Percentiles rank a stretch among this genome's conserved stretches.
phyloP scores from a whole-genome alignment of 106 monocot genomes.

The Agapanthus africanus region DNA sequence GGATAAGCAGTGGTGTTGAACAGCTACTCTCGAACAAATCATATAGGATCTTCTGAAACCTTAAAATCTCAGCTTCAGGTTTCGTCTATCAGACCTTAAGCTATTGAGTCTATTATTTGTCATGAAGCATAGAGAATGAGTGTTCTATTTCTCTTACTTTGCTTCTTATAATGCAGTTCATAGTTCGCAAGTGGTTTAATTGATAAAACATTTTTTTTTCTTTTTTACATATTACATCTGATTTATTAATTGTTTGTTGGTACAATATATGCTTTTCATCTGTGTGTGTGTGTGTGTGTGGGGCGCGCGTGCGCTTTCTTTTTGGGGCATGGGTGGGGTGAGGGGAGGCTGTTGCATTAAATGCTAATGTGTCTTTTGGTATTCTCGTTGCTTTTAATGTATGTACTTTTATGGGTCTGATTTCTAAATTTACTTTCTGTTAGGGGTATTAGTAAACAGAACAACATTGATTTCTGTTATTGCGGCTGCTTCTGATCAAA shows the following conservation, averaged over 20 bases:
- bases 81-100: not conserved
- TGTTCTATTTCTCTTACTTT: not conserved
- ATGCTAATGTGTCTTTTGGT: not conserved
- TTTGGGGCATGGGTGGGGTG: not conserved
- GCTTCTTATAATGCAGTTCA: not conserved
- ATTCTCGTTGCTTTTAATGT: not conserved
- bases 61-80: conserved; percentile 76
- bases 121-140: not conserved
- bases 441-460: not conserved
- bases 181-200: not conserved
- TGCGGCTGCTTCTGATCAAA: not conserved
- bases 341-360: not conserved
- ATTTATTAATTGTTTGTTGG: not conserved
- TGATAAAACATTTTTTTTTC: not conserved
- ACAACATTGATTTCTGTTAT: conserved; percentile 2
- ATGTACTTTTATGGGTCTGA: not conserved
- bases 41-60: conserved; percentile 24
- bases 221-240: not conserved
- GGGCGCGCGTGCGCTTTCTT: not conserved
- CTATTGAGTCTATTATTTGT: not conserved
- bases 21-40: conserved; percentile 7
- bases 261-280: not conserved
- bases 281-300: not conserved
- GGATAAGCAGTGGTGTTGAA: conserved; percentile 79
- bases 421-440: not conserved